Evolutionary conservation across 2,329 filamentous ascomycete species (phyloP), one percentile per base, ranked within the genome.

Genomic region (Diaporthe vaccinii): DNA sequence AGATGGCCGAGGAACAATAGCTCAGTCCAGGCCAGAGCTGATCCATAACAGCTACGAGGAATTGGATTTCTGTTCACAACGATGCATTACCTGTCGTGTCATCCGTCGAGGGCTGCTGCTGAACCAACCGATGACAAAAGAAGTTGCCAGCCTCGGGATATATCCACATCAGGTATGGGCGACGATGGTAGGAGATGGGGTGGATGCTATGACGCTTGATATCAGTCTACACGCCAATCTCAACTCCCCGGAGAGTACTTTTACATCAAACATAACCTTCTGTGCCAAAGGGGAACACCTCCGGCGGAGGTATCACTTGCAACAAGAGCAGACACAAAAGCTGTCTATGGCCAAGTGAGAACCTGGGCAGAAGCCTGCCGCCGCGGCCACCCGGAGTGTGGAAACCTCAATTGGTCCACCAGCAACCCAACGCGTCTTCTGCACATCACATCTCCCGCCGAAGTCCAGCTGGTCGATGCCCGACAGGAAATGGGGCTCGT

Each of bases 401-500:
- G 36, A 25, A 61, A 41, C 58, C 36, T 61, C 57, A 61, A 41
- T 20, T 41, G 34, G 36, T 61, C 58, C 36, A 4, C 2, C n/a
- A 61, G 6, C 22, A 61, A 61, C 36, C 58, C 58, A 2, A 41
- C 58, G 58, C 58, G 58, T 17, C 58, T 61, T 22, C 34, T 59
- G 34, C 57, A 22, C 4, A 59, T 39, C n/a, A 61, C n/a, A 10
- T 61, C 58, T 12, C 4, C 58, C 22, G 44, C 58, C 1, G 22
- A 59, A 41, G 58, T 61, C 36, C 58, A 61, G 22, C 36, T 61
- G 58, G 58, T 61, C 12, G n/a, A 61, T 44, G 36, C 58, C 14
- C 36, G 58, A 44, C 22, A 61, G 58, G 36, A 61, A 0, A 25
- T 28, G 36, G 58, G 6, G 8, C 58, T 61, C 20, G 12, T 28